Conservation (phyloP, 768 basidiomycete species). For the Daedaleopsis nitida region DNA sequence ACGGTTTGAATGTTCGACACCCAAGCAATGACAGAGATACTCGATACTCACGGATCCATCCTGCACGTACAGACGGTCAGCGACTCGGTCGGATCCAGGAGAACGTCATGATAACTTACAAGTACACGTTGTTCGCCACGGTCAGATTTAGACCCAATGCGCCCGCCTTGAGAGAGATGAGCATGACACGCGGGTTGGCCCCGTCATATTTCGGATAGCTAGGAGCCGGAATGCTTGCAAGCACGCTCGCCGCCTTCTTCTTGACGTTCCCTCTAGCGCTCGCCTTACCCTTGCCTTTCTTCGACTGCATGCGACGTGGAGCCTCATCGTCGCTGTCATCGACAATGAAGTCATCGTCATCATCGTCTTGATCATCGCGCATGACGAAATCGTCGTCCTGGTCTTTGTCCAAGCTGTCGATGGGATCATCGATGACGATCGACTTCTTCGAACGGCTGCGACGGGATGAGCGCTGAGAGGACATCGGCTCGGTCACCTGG, state of each 20-base stretch:
- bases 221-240: slow-evolving; percentile 23
- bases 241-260: slow-evolving; percentile 29
- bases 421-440: neutral
- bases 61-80: slow-evolving; percentile 36
- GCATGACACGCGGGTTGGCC: slow-evolving; percentile 74
- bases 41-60: slow-evolving; percentile 82
- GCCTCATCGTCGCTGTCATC: slow-evolving; percentile 38
- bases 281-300: slow-evolving; percentile 17
- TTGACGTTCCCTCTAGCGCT: slow-evolving; percentile 40
- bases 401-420: slow-evolving; percentile 12
- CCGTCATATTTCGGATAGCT: slow-evolving; percentile 4
- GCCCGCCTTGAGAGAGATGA: slow-evolving; percentile 83
- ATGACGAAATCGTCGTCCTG: slow-evolving; percentile 28
- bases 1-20: slow-evolving; percentile 2
- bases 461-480: slow-evolving; percentile 9
- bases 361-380: slow-evolving; percentile 15
- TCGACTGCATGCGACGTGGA: slow-evolving; percentile 12
- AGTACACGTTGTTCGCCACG: slow-evolving; percentile 83
- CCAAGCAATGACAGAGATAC: slow-evolving; percentile 34
- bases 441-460: slow-evolving; percentile 5
- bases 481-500: neutral
- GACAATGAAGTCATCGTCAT: slow-evolving; percentile 41
- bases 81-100: neutral
- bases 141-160: slow-evolving; percentile 88
- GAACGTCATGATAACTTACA: slow-evolving; percentile 48